Evolutionary conservation across 192 early-diverging fungal genomes (phyloP).

Genomic region (Diversispora eburnea): DNA sequence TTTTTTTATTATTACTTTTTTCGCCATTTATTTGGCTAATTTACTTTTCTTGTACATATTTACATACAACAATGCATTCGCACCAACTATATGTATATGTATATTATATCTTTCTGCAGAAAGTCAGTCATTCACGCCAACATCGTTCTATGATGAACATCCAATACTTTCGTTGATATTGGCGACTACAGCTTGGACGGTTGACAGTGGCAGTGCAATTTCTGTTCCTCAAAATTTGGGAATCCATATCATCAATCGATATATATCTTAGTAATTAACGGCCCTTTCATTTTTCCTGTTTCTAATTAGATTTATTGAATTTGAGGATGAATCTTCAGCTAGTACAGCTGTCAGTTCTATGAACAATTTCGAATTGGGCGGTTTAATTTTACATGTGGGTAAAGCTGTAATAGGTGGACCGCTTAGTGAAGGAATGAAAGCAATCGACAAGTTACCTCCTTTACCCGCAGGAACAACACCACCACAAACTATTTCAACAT

Average conservation of each 20-base stretch:
- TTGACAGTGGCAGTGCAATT: constrained; percentile 19
- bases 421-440: constrained; percentile 75
- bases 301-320: constrained; percentile 73
- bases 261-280: constrained; percentile 11
- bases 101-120: constrained; percentile 4
- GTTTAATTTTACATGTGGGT: constrained; percentile 62
- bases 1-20: constrained; percentile 17
- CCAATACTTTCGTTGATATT: constrained; percentile 20
- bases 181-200: constrained; percentile 22
- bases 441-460: constrained; percentile 54
- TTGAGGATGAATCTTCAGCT: constrained; percentile 56
- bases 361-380: constrained; percentile 78
- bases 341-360: constrained; percentile 60
- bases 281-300: constrained; percentile 1
- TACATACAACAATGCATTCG: neutral
- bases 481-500: constrained; percentile 17
- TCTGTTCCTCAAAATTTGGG: neutral
- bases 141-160: constrained; percentile 13
- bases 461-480: constrained; percentile 23
- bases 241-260: constrained; percentile 14
- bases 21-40: neutral
- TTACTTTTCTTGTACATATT: constrained; percentile 18
- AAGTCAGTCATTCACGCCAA: constrained; percentile 18
- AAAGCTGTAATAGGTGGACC: constrained; percentile 74
- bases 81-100: constrained; percentile 2